Base-by-base conservation (phyloP, 768 basidiomycete species). In the Hemileccinum rubropunctum region DNA sequence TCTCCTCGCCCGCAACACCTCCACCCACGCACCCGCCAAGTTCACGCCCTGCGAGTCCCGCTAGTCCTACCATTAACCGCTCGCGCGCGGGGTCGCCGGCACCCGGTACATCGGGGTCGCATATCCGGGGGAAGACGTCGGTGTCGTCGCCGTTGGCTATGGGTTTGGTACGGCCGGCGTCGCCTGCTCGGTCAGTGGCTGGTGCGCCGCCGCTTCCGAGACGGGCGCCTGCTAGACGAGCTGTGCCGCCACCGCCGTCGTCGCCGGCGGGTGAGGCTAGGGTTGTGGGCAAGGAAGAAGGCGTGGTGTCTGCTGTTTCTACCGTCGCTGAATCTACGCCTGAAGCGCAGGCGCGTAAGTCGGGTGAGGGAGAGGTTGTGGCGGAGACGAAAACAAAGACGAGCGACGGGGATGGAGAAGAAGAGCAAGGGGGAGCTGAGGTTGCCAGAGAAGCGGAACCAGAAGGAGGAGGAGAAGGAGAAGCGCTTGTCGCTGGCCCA, bases 171-270 rank as follows among this genome's bases (percentile, higher is more conserved):
- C 7, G 28, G 30, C 51, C 69, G 3, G 60, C 60, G 12, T 75
- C 76, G 4, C 76, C 78, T 41, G 69, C 61, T 3, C 46, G 35
- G 8, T 8, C 28, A 12, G 11, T 53, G 2, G 51, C n/a, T n/a
- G n/a, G 56, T 1, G 69, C 71, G 6, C 86, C 86, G 0, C 86
- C 86, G 2, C 64, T 89, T 20, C 86, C 86, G 0, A 75, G 83
- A 36, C 72, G 86, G 39, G 86, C 86, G 0, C 77, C 83, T 42
- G 80, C 77, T 1, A 75, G 86, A 18, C 70, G 68, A 6, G 52
- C 47, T 20, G 63, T 57, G 3, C 66, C 65, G 36, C 58, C 49
- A 10, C 69, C 71, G 2, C 73, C 62, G 9, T 42, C 52, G 3
- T 11, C 47, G n/a, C 17, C 39, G 9, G 28, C 8, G 2, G 43